Evolutionary conservation across 257 asterid genomes (phyloP).

Genomic region (Solanum lycopersicoides): DNA sequence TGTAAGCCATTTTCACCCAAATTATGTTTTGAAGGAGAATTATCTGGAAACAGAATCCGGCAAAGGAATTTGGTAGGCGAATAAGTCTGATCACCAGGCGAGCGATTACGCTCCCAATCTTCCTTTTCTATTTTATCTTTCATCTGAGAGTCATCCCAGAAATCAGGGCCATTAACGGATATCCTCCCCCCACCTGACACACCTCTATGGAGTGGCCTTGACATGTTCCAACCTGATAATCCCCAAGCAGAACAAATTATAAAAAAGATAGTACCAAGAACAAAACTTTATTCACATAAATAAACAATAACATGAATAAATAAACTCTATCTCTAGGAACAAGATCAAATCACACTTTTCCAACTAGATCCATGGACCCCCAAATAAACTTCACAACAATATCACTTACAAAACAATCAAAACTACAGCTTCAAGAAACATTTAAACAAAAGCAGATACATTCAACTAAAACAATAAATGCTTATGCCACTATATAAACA

Average conservation of each 20-base stretch:
- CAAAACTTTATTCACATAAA: not conserved
- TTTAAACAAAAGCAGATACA: not conserved
- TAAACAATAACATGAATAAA: not conserved
- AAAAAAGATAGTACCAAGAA: not conserved
- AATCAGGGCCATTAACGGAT: conserved; percentile 43
- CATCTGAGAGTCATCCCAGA: conserved; percentile 72
- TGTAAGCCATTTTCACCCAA: conserved; percentile 52
- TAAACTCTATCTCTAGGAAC: not conserved
- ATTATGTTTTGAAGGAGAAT: conserved; percentile 46
- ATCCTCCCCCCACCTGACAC: conserved; percentile 50
- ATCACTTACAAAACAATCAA: not conserved
- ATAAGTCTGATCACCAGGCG: conserved; percentile 31
- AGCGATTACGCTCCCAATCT: conserved; percentile 37
- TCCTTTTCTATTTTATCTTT: conserved; percentile 79
- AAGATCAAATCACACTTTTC: conserved; percentile 13
- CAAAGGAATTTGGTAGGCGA: conserved; percentile 41
- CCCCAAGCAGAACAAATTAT: conserved; percentile 17
- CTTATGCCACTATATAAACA: not conserved
- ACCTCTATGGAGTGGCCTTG: conserved; percentile 93
- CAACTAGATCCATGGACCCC: conserved; percentile 12
- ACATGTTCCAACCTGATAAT: conserved; percentile 52
- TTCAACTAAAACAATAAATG: not conserved
- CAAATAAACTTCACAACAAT: not conserved
- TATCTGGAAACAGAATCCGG: conserved; percentile 43
- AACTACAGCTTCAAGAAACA: not conserved